These are phyloP conservation scores for Mycena polygramma DNA, from an alignment of 768 basidiomycete genomes.

Conservation along the genomic window DNA sequence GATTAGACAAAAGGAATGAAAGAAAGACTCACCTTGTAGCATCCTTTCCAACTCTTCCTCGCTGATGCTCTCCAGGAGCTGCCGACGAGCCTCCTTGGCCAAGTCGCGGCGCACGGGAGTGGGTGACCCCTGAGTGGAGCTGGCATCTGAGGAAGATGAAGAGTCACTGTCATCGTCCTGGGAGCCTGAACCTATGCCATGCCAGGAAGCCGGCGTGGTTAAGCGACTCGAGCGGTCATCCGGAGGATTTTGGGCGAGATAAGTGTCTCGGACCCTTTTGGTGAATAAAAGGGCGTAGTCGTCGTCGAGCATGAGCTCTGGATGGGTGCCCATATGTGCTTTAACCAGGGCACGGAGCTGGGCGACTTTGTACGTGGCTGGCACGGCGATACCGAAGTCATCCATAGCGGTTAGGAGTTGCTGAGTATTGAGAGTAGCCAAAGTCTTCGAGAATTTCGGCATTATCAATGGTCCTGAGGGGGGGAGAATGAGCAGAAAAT, in stretches of 20 bases:
- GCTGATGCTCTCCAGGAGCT: not conserved
- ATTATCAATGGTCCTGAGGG: too few species aligned
- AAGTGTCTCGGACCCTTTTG: not conserved
- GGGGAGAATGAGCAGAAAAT: too few species aligned
- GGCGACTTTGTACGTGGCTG: not conserved
- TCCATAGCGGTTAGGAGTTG: not conserved
- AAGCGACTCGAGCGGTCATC: not conserved
- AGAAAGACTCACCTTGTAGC: slow-evolving; percentile 1
- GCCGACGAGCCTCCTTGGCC: not conserved
- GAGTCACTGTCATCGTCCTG: not conserved
- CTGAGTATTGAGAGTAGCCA: not conserved
- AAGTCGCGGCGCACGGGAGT: not conserved
- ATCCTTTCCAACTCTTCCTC: not conserved
- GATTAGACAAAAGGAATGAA: not conserved
- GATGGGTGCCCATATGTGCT: not conserved
- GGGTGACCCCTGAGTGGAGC: not conserved
- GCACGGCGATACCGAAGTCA: not conserved
- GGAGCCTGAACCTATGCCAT: not conserved
- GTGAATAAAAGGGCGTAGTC: not conserved
- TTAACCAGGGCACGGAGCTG: not conserved
- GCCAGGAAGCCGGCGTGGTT: not conserved
- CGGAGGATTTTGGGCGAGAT: not conserved
- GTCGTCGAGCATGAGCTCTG: not conserved
- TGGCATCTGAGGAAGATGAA: not conserved
- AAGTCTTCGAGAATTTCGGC: not conserved